Base-by-base conservation (phyloP, 2,329 filamentous ascomycete genomes). In the Botrytis paeoniae region DNA sequence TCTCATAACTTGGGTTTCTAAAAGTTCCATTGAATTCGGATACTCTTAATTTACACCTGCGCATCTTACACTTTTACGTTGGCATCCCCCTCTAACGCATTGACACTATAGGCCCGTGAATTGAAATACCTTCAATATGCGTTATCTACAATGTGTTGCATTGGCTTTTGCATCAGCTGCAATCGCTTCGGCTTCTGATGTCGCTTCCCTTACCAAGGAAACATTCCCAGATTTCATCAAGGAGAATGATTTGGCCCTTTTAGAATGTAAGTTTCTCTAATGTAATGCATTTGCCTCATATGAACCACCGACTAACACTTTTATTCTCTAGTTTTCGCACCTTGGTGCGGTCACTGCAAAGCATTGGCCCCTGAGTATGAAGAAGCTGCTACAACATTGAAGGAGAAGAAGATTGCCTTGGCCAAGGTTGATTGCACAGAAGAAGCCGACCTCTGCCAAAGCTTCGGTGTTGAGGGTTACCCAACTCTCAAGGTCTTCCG, bases 401-500 rank as follows among this genome's bases (percentile, higher is more conserved):
- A 95, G 88, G 92, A 94, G 85, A 96, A 95, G 90, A 88, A 92
- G 82, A 95, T 96, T 84, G 89, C 88, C 81, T 87, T 97, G 73
- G 92, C 88, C 84, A 96, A 97, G 90, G 85, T 97, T 79, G 95
- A 98, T 87, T 98, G 96, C 89, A 98, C 95, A 81, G 94, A 93
- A 83, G 93, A 99, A 87, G 86, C 91, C 76, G 94, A 97, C 48
- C 92, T 99, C 78, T 99, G 96, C 90, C 89, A 94, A 84, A 86
- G 89, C 79, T 93, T 93, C 80, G 95, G 93, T 76, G 95, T 99
- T 61, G 94, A 98, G 87, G 96, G 96, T 77, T 99, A 99, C 88
- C 96, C 96, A 76, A 99, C 96, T 78, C 90, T 99, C 82, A 99
- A 98, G 91, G 90, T 99, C 85, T 99, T 99, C 94, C 94, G 95